Percentiles rank a stretch among this genome's conserved stretches.
These are phyloP conservation scores for Schizochytrium sp. DNA, from an alignment of 108 stramenopile species.

Conservation along the genomic window DNA sequence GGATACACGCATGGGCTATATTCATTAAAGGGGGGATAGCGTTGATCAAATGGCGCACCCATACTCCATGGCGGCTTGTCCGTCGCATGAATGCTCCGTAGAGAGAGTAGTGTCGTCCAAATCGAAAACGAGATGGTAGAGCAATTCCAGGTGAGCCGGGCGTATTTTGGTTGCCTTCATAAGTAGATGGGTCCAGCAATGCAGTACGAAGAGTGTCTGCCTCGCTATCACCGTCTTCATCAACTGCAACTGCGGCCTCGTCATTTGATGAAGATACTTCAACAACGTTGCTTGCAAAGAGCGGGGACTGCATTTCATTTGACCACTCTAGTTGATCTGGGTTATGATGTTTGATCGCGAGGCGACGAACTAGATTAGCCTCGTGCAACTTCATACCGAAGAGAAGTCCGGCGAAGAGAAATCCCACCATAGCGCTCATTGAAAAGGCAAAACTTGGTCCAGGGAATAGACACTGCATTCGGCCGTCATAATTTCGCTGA, in stretches of 20 bases:
- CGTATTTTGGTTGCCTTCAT: too few relatives aligned
- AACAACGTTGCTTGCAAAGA: background rate
- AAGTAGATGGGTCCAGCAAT: background rate
- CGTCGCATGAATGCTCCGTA: background rate
- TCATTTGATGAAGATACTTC: background rate
- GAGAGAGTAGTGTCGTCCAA: slow-evolving; percentile 10
- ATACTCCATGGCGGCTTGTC: background rate
- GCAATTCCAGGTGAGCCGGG: background rate
- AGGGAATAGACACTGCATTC: slow-evolving; percentile 40
- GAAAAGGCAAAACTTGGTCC: background rate
- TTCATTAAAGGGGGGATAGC: background rate
- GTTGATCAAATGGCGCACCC: background rate
- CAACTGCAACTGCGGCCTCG: background rate
- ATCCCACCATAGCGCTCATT: background rate
- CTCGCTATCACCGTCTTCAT: background rate
- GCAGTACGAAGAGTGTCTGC: background rate
- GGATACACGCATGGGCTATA: background rate
- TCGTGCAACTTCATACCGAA: slow-evolving; percentile 22
- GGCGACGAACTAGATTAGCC: background rate
- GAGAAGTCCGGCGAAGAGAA: background rate
- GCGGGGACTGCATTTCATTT: background rate
- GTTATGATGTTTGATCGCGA: background rate
- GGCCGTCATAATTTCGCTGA: background rate
- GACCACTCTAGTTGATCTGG: background rate
- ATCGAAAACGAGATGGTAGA: background rate